phyloP scores from a whole-genome alignment of 2,329 filamentous ascomycete species.

The Ceratocystis eucalypticola region DNA sequence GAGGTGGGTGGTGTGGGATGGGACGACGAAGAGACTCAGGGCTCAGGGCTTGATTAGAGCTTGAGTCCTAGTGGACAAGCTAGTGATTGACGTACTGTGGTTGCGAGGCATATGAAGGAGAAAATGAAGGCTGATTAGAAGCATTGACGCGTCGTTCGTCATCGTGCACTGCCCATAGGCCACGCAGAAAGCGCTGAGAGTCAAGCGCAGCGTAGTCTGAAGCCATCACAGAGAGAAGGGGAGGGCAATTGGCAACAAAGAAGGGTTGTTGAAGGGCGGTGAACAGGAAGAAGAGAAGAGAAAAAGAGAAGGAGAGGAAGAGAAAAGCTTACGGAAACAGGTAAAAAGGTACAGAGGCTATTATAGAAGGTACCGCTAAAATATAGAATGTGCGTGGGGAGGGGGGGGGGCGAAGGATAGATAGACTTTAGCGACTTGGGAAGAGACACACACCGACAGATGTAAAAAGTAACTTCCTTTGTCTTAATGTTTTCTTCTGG shows the following conservation, averaged over 20 bases:
- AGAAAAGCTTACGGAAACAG: not conserved
- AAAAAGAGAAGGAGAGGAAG: not conserved
- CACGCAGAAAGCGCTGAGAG: constrained; percentile 13
- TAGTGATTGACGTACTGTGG: not conserved
- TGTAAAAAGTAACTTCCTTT: not conserved
- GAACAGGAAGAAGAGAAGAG: not conserved
- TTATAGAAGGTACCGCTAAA: too few species aligned
- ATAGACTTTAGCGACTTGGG: not conserved
- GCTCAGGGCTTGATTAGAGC: not conserved
- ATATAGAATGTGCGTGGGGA: not conserved
- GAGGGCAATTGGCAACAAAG: not conserved
- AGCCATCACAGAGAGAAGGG: not conserved
- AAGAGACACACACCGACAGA: not conserved
- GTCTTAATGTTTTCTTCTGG: too few species aligned
- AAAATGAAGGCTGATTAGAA: not conserved
- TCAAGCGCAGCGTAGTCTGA: constrained; percentile 7
- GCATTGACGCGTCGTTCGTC: constrained; percentile 8
- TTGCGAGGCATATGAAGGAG: not conserved
- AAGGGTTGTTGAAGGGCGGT: not conserved
- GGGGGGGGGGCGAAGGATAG: not conserved
- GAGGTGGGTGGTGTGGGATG: not conserved
- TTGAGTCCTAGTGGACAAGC: not conserved
- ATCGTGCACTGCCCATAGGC: constrained; percentile 6
- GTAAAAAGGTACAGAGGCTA: too few species aligned
- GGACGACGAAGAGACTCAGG: not conserved